These are phyloP conservation scores for Apostasia ramifera DNA, from an alignment of 106 monocot genomes.

Conservation along the genomic window DNA sequence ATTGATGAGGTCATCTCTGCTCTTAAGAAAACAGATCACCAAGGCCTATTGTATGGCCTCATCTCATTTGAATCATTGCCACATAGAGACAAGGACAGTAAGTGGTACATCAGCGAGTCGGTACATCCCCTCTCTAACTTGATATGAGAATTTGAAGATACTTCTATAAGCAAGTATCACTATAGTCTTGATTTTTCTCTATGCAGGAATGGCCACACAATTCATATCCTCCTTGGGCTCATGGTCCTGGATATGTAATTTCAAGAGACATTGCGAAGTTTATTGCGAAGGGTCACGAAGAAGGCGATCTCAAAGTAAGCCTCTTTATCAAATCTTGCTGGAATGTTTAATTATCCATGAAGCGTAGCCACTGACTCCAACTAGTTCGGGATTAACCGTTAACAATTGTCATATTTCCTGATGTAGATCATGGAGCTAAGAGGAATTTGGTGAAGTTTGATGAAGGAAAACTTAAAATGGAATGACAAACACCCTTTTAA, in stretches of 20 bases:
- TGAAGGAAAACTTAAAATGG: too few species aligned
- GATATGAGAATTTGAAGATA: not conserved
- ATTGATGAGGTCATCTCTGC: slow-evolving; percentile 71
- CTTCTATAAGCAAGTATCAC: not conserved
- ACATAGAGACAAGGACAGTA: slow-evolving; percentile 74
- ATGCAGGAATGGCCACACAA: slow-evolving; percentile 79
- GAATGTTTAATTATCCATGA: too few species aligned
- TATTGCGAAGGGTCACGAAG: slow-evolving; percentile 68
- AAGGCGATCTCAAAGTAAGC: slow-evolving; percentile 62
- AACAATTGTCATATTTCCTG: too few species aligned
- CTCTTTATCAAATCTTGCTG: not conserved
- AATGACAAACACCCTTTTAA: too few species aligned
- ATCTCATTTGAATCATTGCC: slow-evolving; percentile 81
- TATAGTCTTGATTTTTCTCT: not conserved
- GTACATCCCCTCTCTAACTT: slow-evolving; percentile 16
- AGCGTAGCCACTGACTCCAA: too few species aligned
- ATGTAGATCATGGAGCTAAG: too few species aligned
- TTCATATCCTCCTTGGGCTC: slow-evolving; percentile 92
- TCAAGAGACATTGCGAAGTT: slow-evolving; percentile 89
- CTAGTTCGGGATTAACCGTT: too few species aligned
- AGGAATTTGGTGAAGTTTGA: too few species aligned
- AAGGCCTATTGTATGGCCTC: slow-evolving; percentile 68
- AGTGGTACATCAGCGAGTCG: slow-evolving; percentile 79
- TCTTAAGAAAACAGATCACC: slow-evolving; percentile 29
- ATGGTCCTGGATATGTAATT: slow-evolving; percentile 94